Percentiles rank a stretch among this genome's conserved stretches.
These are phyloP conservation scores for Nelumbo lutea DNA, from an alignment of 164 flowering plant genomes.

Conservation along the genomic window DNA sequence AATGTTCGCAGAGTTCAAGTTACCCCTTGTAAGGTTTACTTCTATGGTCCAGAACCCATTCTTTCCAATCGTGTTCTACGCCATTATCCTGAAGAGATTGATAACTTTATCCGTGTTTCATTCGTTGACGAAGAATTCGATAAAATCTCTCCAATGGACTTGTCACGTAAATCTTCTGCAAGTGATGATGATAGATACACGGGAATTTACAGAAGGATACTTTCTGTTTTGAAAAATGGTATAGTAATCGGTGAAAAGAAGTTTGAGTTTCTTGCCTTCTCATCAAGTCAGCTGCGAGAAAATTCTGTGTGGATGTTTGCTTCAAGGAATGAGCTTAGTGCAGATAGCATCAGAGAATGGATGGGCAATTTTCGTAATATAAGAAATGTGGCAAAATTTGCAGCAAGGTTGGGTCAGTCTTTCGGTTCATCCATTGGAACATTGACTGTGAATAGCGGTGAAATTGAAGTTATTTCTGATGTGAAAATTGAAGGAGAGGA, in stretches of 20 bases:
- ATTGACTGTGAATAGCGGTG: slow-evolving; percentile 41
- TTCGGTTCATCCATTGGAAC: slow-evolving; percentile 84
- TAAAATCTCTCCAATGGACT: slow-evolving; percentile 50
- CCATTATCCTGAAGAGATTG: slow-evolving; percentile 36
- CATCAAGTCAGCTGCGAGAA: slow-evolving; percentile 78
- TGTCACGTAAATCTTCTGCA: slow-evolving; percentile 33
- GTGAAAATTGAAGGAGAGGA: slow-evolving; percentile 18
- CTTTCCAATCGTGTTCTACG: slow-evolving; percentile 78
- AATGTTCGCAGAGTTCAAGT: slow-evolving; percentile 67
- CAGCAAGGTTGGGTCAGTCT: slow-evolving; percentile 93
- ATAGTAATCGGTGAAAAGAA: slow-evolving; percentile 70
- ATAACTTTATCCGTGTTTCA: slow-evolving; percentile 73
- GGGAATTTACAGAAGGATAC: slow-evolving; percentile 49
- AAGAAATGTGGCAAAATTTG: slow-evolving; percentile 81
- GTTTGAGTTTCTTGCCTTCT: slow-evolving; percentile 90
- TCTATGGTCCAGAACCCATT: slow-evolving; percentile 74
- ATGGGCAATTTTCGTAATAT: slow-evolving; percentile 77
- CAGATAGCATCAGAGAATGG: slow-evolving; percentile 58
- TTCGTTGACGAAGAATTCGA: slow-evolving; percentile 77
- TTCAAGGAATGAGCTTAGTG: slow-evolving; percentile 42
- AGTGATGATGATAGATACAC: slow-evolving; percentile 32
- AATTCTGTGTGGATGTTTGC: slow-evolving; percentile 96
- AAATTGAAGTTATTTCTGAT: slow-evolving; percentile 59
- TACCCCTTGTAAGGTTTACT: slow-evolving; percentile 73
- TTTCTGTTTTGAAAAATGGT: slow-evolving; percentile 49